A percentile compares a stretch with the other conserved stretches of the same genome.
Evolutionary conservation across 139 green algal species (phyloP).

Genomic region (Eudorina sp.): DNA sequence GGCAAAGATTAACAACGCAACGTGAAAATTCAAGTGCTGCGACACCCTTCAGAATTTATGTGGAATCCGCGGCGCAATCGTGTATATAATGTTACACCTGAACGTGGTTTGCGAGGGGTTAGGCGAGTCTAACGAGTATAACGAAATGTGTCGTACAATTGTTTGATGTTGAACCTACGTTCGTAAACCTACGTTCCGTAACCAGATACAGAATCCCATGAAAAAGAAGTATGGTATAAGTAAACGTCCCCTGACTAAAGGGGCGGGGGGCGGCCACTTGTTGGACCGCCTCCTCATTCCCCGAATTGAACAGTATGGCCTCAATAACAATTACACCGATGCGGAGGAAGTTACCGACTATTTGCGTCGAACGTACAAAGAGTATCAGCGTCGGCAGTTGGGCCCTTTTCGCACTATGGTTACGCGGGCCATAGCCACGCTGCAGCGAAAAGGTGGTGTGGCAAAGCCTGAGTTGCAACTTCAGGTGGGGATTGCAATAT

Average conservation of each 20-base stretch:
- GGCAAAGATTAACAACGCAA: too few relatives aligned
- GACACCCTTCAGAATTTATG: too few relatives aligned
- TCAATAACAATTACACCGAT: conserved; percentile 75
- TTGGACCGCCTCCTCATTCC: conserved; percentile 74
- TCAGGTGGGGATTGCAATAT: neutral
- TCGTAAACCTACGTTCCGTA: too few relatives aligned
- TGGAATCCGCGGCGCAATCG: too few relatives aligned
- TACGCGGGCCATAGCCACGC: conserved; percentile 46
- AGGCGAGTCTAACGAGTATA: too few relatives aligned
- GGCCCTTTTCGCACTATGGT: conserved; percentile 69
- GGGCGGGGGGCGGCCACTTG: conserved; percentile 9
- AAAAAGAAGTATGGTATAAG: neutral
- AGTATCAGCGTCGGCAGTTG: conserved; percentile 78
- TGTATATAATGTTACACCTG: too few relatives aligned
- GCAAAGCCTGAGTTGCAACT: neutral
- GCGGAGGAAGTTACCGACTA: conserved; percentile 73
- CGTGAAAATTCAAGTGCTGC: too few relatives aligned
- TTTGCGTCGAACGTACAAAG: conserved; percentile 70
- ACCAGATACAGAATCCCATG: conserved; percentile 1
- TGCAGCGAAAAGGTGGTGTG: conserved; percentile 38
- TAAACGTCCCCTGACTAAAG: neutral
- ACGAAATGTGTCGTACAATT: too few relatives aligned
- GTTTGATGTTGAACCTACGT: too few relatives aligned
- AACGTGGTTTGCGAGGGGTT: too few relatives aligned
- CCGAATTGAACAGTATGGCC: conserved; percentile 75